phyloP scores from a whole-genome alignment of 2,329 filamentous ascomycete genomes.

The Diplodia seriata region DNA sequence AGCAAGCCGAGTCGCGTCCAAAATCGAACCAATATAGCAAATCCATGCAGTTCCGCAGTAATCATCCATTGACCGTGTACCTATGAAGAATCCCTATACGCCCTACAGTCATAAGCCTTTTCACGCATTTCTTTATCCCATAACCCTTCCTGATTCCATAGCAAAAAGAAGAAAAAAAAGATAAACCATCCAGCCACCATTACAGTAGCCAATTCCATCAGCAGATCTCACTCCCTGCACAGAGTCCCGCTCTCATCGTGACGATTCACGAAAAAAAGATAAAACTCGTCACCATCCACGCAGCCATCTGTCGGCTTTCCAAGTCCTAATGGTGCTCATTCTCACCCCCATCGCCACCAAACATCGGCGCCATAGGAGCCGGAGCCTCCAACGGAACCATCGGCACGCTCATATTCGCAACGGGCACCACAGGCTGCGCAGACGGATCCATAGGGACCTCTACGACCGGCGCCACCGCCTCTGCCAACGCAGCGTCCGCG shows the following conservation, averaged over 20 bases:
- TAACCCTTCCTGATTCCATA: not conserved
- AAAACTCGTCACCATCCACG: not conserved
- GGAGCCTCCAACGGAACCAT: not conserved
- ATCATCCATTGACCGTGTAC: slow-evolving; percentile 10
- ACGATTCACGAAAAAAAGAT: not conserved
- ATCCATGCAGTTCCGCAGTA: not conserved
- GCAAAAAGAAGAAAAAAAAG: not conserved
- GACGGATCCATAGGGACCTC: not conserved
- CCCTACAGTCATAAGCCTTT: slow-evolving; percentile 5
- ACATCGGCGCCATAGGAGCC: slow-evolving; percentile 21
- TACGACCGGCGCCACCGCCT: not conserved
- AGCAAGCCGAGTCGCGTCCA: not conserved
- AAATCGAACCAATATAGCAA: not conserved
- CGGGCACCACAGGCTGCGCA: not conserved
- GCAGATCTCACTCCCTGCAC: no score
- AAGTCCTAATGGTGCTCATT: not conserved
- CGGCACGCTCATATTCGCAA: slow-evolving; percentile 17
- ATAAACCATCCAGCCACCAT: not conserved
- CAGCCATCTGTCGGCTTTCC: not conserved
- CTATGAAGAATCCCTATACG: slow-evolving; percentile 1
- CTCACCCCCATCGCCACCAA: slow-evolving; percentile 2
- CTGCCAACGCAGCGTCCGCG: not conserved
- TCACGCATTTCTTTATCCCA: slow-evolving; percentile 4
- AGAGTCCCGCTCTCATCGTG: not conserved
- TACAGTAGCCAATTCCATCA: not conserved